Base-by-base conservation (phyloP, 805 yeast species). In the Nakazawaea ernobii region DNA sequence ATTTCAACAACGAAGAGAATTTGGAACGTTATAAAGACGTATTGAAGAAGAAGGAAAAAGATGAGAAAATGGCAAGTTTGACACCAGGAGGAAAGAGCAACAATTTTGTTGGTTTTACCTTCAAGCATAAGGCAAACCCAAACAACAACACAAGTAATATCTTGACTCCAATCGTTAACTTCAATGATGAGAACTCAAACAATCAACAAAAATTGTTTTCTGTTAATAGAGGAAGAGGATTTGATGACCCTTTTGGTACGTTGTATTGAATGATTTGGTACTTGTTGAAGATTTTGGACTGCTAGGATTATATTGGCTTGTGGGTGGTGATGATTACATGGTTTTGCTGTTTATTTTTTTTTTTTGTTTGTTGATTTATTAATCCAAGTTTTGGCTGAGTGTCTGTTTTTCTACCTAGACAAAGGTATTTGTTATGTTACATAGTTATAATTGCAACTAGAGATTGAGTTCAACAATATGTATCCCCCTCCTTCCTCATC, bases 11-110 rank as follows among this genome's bases (percentile, higher is more conserved):
- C 65, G 98, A 92, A 63, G 90, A 86, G 41, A 96, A 92, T 63
- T 90, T 94, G 98, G 94, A 92, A 52, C 91, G 94, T 65, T 94
- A 94, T 69, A 92, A 94, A 59, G 99, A 94, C 59, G 99, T 94
- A 11, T 83, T 94, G 73, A 95, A 92, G 53, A 86, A 96, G 68
- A 89, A 89, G 58, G 87, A 79, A 28, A 87, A 86, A 53, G 84
- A 87, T 58, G 97, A 91, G 62, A 81, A 75, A 52, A 67, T 91
- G 60, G 85, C 94, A 32, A 91, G 84, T 44, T 69, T 77, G 60
- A 75, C 78, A 29, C 75, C 75, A 38, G 73, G 76, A 48, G 71
- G 77, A 32, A 71, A 81, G 20, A 80, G 77, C 30, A 83, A 86
- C 47, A 84, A 84, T 58, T 86, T 94, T 62, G 88, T 92, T 50